Evolutionary conservation across 2,329 filamentous ascomycete genomes (phyloP), one percentile per base, ranked within the genome.

Genomic region (Tolypocladium endophyticum): DNA sequence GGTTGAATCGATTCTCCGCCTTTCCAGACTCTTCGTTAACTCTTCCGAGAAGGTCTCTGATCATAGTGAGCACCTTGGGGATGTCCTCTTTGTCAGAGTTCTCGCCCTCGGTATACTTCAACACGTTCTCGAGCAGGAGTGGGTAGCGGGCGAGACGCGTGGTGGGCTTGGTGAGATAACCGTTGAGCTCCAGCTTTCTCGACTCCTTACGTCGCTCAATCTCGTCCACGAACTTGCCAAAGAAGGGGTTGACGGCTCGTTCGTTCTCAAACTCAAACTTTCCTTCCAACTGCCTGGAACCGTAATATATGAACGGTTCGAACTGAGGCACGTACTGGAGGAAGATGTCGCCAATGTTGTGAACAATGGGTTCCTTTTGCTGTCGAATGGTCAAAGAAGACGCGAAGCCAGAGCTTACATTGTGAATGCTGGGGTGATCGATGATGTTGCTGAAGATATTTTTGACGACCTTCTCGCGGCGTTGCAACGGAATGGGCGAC

Each of bases 251-350:
- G 60, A 86, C 83, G 20, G 89, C 87, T 67, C 94, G 90, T 76
- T 99, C 94, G 68, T 94, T 94, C 74, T 99, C 94, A 71, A 97
- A 99, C 71, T 97, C 94, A 69, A 93, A 97, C 73, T 99, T 97
- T 66, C 90, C 94, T 72, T 96, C 95, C 55, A 99, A 79, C 73
- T 99, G 94, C 71, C 92, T 96, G 47, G 93, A 90, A 69, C 94
- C 94, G 70, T 99, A 99, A 69, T 89, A 86, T 70, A 99, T 97
- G 71, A 99, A 99, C 0, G 94, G 94, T 66, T 92, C 89, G 70
- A 99, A 99, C 65, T 90, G 88, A 12, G 92, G 92, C 16, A 93
- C 92, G 69, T 87, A 96, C 71, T 96, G 89, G 58, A 96, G 74
- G 76, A 99, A 97, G 61, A 99, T 91, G 72, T 99, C 94, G 63